A percentile compares a stretch with the other conserved stretches of the same genome.
phyloP scores from a whole-genome alignment of 768 basidiomycete species.

The Termitomyces sp. region DNA sequence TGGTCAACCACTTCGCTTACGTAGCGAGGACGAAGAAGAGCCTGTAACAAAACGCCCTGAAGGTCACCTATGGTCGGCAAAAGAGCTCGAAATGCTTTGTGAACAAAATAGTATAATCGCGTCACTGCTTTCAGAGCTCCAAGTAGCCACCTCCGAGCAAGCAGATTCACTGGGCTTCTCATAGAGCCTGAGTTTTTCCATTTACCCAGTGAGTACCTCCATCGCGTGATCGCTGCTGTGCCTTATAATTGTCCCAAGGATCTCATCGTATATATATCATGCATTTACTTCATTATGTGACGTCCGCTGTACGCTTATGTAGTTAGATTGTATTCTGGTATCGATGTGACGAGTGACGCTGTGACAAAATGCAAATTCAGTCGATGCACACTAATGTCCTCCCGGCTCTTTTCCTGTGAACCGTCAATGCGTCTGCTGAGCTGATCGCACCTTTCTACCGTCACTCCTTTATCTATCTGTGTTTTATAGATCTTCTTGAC shows the following conservation, averaged over 20 bases:
- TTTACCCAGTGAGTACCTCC: not conserved
- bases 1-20: conserved; percentile 18
- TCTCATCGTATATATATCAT: conserved; percentile 1
- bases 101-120: conserved; percentile 87
- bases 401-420: conserved; percentile 9
- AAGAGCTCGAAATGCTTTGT: conserved; percentile 79
- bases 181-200: conserved; percentile 4
- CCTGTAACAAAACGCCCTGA: conserved; percentile 24
- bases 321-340: not conserved
- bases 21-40: conserved; percentile 9
- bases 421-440: conserved; percentile 14
- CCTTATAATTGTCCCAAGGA: not conserved
- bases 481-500: conserved; percentile 4
- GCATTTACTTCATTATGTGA: conserved; percentile 6
- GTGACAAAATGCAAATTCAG: conserved; percentile 7
- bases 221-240: not conserved
- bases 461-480: conserved; percentile 6
- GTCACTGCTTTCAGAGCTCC: conserved; percentile 60
- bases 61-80: conserved; percentile 66
- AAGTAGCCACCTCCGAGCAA: conserved; percentile 41
- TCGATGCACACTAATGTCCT: conserved; percentile 8
- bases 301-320: not conserved
- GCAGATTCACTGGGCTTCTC: conserved; percentile 11
- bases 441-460: conserved; percentile 9
- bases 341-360: conserved; percentile 5